Evolutionary conservation across 495 filamentous ascomycete genomes (phyloP).

Genomic region (Aspergillus funiculosus): DNA sequence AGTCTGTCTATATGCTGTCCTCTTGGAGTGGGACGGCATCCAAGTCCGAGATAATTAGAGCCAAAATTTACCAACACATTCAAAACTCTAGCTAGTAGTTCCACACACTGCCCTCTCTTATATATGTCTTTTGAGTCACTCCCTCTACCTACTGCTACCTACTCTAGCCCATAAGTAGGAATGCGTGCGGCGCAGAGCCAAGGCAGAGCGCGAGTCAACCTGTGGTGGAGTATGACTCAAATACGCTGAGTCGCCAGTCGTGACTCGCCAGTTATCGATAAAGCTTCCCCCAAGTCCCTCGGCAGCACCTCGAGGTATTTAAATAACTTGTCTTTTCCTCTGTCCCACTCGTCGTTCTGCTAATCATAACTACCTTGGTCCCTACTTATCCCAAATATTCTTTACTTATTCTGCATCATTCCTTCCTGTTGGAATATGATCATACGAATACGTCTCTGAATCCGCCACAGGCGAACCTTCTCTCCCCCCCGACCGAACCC

Average conservation of each 20-base stretch:
- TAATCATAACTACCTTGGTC: neutral
- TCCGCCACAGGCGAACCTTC: conserved; percentile 28
- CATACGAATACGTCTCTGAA: conserved; percentile 41
- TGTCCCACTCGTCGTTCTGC: conserved; percentile 1
- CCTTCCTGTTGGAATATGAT: conserved; percentile 34
- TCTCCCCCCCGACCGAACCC: conserved; percentile 14
- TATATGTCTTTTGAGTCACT: no score
- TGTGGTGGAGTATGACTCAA: conserved; percentile 17
- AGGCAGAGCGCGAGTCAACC: neutral
- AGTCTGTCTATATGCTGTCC: no score
- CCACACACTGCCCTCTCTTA: no score
- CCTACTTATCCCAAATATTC: neutral
- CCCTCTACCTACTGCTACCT: no score
- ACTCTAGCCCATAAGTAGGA: no score
- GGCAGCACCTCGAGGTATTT: conserved; percentile 1
- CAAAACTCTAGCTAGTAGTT: no score
- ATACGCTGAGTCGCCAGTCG: conserved; percentile 8
- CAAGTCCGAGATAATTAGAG: no score
- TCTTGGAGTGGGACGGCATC: no score
- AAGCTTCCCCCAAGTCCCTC: conserved; percentile 26
- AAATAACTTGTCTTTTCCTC: conserved; percentile 7
- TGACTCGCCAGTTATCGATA: conserved; percentile 38
- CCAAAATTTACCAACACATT: no score
- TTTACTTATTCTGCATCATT: neutral
- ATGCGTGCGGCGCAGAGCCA: no score